Conservation (phyloP, 805 yeast genomes). For the Yamadazyma philogaea region DNA sequence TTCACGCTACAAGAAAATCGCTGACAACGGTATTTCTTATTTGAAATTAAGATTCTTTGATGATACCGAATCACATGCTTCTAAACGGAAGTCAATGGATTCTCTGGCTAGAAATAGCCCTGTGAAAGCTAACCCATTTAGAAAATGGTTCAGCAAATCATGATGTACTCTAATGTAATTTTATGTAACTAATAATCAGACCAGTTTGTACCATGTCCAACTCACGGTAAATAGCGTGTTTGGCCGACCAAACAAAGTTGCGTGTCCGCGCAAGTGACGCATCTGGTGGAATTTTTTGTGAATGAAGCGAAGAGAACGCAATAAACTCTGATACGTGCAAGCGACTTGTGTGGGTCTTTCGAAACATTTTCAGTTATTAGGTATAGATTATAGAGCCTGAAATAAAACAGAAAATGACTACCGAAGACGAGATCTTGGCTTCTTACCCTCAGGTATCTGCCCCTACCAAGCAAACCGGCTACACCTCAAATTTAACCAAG, state of each 20-base stretch:
- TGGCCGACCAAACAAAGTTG: too few relatives aligned
- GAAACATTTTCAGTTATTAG: not conserved
- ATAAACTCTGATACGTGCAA: too few relatives aligned
- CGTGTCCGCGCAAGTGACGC: not conserved
- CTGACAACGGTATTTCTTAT: conserved; percentile 30
- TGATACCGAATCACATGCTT: conserved; percentile 5
- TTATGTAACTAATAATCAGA: not conserved
- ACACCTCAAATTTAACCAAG: conserved; percentile 73
- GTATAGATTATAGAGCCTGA: conserved; percentile 1
- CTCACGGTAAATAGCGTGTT: too few relatives aligned
- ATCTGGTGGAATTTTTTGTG: not conserved
- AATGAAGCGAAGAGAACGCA: too few relatives aligned
- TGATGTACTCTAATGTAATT: conserved; percentile 1
- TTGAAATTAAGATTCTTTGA: conserved; percentile 32
- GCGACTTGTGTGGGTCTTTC: too few relatives aligned
- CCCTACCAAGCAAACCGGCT: conserved; percentile 64
- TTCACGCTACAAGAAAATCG: conserved; percentile 24
- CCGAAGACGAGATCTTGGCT: conserved; percentile 40
- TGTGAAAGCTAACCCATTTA: conserved; percentile 36
- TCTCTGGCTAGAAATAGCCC: conserved; percentile 2
- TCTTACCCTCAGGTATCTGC: conserved; percentile 73
- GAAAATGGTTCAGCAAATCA: conserved; percentile 34
- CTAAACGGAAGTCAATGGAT: not conserved
- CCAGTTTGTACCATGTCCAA: not conserved
- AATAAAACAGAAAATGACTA: conserved; percentile 5